A percentile compares a stretch with the other conserved stretches of the same genome.
Conservation (phyloP, 805 yeast species). For the Metschnikowia koreensis region DNA sequence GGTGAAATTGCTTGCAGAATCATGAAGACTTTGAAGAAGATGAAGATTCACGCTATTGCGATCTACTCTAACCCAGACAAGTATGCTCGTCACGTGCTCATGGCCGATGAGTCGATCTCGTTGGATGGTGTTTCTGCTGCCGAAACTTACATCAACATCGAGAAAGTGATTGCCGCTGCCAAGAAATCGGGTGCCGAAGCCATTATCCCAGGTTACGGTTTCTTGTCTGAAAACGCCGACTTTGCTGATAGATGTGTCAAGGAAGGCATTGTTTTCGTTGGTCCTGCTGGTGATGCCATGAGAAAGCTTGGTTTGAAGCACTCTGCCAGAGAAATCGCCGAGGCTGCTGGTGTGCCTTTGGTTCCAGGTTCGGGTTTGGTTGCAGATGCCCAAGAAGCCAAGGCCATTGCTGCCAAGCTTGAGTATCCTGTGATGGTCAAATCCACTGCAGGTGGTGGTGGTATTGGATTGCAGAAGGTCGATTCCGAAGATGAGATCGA, state of each 20-base stretch:
- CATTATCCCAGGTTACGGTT: slow-evolving; percentile 98
- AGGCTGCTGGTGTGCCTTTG: slow-evolving; percentile 86
- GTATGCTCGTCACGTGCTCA: slow-evolving; percentile 79
- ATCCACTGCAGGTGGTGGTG: slow-evolving; percentile 99
- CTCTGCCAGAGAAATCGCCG: slow-evolving; percentile 93
- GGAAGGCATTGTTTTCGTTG: slow-evolving; percentile 88
- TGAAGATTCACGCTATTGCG: slow-evolving; percentile 78
- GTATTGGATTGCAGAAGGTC: slow-evolving; percentile 94
- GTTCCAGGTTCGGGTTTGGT: slow-evolving; percentile 97
- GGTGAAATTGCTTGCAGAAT: slow-evolving; percentile 98
- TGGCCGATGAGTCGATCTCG: slow-evolving; percentile 80
- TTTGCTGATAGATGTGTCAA: slow-evolving; percentile 83
- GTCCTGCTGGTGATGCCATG: slow-evolving; percentile 95
- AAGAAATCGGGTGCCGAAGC: slow-evolving; percentile 84
- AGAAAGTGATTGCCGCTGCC: slow-evolving; percentile 84
- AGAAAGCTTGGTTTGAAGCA: slow-evolving; percentile 90
- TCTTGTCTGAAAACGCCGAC: slow-evolving; percentile 93
- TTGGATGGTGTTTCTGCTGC: slow-evolving; percentile 83
- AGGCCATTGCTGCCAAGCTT: slow-evolving; percentile 65
- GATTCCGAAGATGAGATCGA: slow-evolving; percentile 79
- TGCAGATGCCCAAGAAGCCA: slow-evolving; percentile 69
- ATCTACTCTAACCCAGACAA: slow-evolving; percentile 89
- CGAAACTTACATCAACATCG: slow-evolving; percentile 83
- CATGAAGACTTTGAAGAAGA: slow-evolving; percentile 78
- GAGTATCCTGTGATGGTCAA: slow-evolving; percentile 94